Base-by-base conservation (phyloP, 2,329 filamentous ascomycete genomes). In the Metarhizium sp. region DNA sequence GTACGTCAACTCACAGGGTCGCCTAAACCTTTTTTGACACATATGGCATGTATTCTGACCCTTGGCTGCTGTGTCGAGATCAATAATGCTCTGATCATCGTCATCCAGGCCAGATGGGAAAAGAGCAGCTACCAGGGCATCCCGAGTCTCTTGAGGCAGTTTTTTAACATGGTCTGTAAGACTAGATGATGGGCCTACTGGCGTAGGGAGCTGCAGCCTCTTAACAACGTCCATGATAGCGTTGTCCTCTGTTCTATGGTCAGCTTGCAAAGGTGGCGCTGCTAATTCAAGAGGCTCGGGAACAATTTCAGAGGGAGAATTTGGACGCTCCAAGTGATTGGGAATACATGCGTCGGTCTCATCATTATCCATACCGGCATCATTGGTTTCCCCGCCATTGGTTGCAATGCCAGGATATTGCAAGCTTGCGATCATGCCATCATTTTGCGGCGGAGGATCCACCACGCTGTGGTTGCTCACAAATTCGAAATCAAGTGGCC, bases 1-100 rank as follows among this genome's bases (percentile, higher is more conserved):
- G 20, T 32, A 84, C 81, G 76, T 84, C 32, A 85, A 70, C 62
- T 85, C 81, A 62, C 79, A 84, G 34, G 63, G 75, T 40, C 81
- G 73, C 3, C 59, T 61, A 55, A 78, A 83, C 1, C 54, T 58
- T 61, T 81, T 84, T 4, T 36, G 16, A 30, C 45, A 48, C 10
- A 29, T 29, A 20, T n/a, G 25, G 25, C 45, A 48, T 8, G 45
- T 25, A 14, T n/a, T 48, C 14, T 48, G 45, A 25, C 45, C 45
- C 30, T 53, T 54, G 8, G 48, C 36, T 20, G 47, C 14, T 13
- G 32, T 3, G 16, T 49, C 34, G 6, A 8, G 32, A 13, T 38
- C 48, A 34, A 13, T 62, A 56, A 8, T 64, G 59, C 52, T 7
- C 14, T 29, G 43, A 8, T 48, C 45, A 6, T 48, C 45, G 18